Evolutionary conservation across 164 flowering plant genomes (phyloP), one percentile per base, ranked within the genome.

Genomic region (Tetracentron sinense): DNA sequence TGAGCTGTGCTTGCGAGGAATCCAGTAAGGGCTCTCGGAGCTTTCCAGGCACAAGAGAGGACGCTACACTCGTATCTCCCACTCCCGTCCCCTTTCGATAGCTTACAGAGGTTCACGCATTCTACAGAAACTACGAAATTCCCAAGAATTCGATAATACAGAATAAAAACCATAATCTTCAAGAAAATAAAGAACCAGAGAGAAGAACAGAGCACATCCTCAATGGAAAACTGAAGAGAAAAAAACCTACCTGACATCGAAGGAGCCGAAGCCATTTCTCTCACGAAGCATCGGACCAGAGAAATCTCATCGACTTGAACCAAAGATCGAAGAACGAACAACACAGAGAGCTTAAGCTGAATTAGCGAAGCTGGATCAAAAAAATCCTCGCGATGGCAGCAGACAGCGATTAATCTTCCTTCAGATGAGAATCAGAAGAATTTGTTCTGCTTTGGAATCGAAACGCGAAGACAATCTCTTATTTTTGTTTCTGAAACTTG

Each of bases 31-130:
- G 71, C 92, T 65, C 99, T 83, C 15, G 97, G 96, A 68, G 99
- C 96, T 70, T 87, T 91, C 90, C 94, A 89, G 3, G 99, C 95
- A 63, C 99, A 94, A 0, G 94, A 88, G 3, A 89, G 70, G 23
- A 74, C 76, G 57, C 79, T 88, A 66, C 97, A 89, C 56, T 94
- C 96, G 59, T 78, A 75, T 65, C 80, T 81, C 19, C 88, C 83
- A 70, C 78, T 75, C 38, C 74, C 85, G 55, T 83, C 92, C 48
- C 90, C 92, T 69, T 77, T 82, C 47, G 78, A 62, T 25, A 82
- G 60, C 74, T 86, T 91, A 73, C 93, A 94, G 29, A 83, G 48
- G 62, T 78, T 94, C 85, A 86, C 85, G 64, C 96, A 91, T 79
- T 89, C 96, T 29, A 88, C 74, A 44, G 95, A 81, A 42, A 89